Conservation (phyloP, 2,329 filamentous ascomycete species). For the Amylocarpus encephaloides region DNA sequence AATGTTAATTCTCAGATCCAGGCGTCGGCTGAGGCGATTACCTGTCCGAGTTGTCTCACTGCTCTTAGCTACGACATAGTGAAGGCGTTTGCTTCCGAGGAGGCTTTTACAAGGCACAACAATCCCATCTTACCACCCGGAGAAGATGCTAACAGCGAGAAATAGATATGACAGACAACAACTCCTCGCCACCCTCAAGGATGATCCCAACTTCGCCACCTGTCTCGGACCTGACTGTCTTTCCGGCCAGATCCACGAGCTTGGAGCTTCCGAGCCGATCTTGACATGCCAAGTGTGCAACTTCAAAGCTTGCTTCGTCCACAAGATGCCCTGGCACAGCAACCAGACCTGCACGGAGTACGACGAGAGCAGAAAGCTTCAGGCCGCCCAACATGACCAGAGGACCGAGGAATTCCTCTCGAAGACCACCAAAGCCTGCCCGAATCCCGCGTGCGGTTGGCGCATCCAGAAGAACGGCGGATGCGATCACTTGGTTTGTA, state of each 20-base stretch:
- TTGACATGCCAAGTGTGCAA: slow-evolving; percentile 37
- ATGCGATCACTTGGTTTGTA: not conserved
- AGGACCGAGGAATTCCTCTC: not conserved
- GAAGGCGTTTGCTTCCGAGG: not conserved
- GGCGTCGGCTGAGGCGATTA: not conserved
- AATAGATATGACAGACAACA: slow-evolving; percentile 39
- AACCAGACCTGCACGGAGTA: slow-evolving; percentile 37
- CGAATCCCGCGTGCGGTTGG: not conserved
- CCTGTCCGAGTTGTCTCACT: not conserved
- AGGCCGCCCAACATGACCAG: slow-evolving; percentile 3
- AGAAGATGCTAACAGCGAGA: not conserved
- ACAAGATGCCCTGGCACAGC: slow-evolving; percentile 38
- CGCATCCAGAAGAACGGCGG: not conserved
- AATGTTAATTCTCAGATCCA: not conserved
- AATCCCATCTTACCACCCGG: not conserved
- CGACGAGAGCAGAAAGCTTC: slow-evolving; percentile 22
- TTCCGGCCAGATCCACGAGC: slow-evolving; percentile 46
- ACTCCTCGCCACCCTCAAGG: slow-evolving; percentile 38
- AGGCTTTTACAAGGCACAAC: not conserved
- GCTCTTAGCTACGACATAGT: not conserved
- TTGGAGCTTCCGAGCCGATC: slow-evolving; percentile 35
- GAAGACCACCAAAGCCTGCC: not conserved
- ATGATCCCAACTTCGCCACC: slow-evolving; percentile 44
- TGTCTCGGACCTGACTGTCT: slow-evolving; percentile 44
- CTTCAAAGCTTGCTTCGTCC: slow-evolving; percentile 39